A percentile compares a stretch with the other conserved stretches of the same genome.
Conservation (phyloP, 2,329 filamentous ascomycete species). For the Clonostachys rhizophaga region DNA sequence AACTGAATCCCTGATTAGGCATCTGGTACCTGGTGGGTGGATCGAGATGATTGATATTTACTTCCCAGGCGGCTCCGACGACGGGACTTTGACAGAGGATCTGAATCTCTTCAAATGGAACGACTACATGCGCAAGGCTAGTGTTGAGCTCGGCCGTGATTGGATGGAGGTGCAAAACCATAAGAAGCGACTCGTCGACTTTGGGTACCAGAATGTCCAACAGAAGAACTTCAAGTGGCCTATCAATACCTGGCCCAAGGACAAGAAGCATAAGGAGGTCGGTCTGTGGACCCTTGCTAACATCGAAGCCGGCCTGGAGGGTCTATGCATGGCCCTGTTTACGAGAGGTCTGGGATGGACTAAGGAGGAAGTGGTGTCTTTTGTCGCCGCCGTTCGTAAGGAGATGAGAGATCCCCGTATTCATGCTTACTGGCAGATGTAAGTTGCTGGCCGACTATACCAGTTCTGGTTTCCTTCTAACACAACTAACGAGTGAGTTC, state of each 20-base stretch:
- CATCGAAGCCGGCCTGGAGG: conserved; percentile 12
- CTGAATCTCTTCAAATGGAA: conserved; percentile 13
- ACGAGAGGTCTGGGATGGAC: conserved; percentile 18
- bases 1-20: conserved; percentile 9
- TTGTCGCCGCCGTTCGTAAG: conserved; percentile 17
- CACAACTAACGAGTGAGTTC: too few relatives aligned
- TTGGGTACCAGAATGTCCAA: conserved; percentile 25
- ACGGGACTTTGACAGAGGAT: conserved; percentile 13
- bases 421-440: conserved; percentile 16
- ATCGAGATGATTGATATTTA: conserved; percentile 20
- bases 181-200: conserved; percentile 19
- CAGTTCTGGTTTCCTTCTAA: too few relatives aligned
- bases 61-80: conserved; percentile 16
- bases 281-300: conserved; percentile 10
- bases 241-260: conserved; percentile 28
- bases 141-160: conserved; percentile 10
- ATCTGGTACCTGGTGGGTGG: conserved; percentile 28
- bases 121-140: conserved; percentile 8
- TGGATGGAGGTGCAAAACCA: conserved; percentile 13
- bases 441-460: conserved; percentile 1
- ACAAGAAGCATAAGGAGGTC: conserved; percentile 19
- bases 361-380: conserved; percentile 13
- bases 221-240: conserved; percentile 21
- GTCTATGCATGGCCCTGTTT: conserved; percentile 14
- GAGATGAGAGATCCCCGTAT: conserved; percentile 16